Conservation (phyloP, 495 filamentous ascomycete species). For the Astrocystis sublimbata region DNA sequence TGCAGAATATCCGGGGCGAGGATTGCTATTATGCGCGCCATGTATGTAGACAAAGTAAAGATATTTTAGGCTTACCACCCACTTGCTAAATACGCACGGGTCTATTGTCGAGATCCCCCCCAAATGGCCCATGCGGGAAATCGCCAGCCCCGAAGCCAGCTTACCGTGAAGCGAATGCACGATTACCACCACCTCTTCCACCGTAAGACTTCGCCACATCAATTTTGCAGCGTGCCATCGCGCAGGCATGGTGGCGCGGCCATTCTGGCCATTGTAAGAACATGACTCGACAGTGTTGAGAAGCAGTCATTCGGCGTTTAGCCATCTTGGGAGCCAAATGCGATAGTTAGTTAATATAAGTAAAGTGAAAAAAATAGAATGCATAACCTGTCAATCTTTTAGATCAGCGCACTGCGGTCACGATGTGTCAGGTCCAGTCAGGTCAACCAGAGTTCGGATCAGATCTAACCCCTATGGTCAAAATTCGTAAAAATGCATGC, state of each 20-base stretch:
- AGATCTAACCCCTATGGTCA: too few species aligned
- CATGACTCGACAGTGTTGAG: not conserved
- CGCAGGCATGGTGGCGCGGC: not conserved
- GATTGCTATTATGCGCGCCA: conserved; percentile 12
- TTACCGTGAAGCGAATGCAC: conserved; percentile 3
- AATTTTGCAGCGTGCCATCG: not conserved
- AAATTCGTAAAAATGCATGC: too few species aligned
- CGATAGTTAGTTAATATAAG: too few species aligned
- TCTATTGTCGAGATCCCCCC: not conserved
- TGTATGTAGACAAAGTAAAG: not conserved
- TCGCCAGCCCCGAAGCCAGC: not conserved
- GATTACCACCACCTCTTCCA: not conserved
- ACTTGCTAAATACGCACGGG: not conserved
- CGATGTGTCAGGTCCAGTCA: not conserved
- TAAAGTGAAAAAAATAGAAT: too few species aligned
- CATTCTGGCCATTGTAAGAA: not conserved
- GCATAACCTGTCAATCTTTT: not conserved
- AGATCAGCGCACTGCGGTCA: not conserved
- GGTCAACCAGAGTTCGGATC: not conserved
- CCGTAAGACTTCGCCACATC: not conserved
- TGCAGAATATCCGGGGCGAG: conserved; percentile 11
- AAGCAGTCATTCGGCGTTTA: not conserved
- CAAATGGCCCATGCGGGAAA: not conserved
- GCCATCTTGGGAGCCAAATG: not conserved
- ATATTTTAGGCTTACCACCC: conserved; percentile 7